These are phyloP conservation scores for Fusarium poae DNA, from an alignment of 2,329 filamentous ascomycete genomes.

Conservation along the genomic window DNA sequence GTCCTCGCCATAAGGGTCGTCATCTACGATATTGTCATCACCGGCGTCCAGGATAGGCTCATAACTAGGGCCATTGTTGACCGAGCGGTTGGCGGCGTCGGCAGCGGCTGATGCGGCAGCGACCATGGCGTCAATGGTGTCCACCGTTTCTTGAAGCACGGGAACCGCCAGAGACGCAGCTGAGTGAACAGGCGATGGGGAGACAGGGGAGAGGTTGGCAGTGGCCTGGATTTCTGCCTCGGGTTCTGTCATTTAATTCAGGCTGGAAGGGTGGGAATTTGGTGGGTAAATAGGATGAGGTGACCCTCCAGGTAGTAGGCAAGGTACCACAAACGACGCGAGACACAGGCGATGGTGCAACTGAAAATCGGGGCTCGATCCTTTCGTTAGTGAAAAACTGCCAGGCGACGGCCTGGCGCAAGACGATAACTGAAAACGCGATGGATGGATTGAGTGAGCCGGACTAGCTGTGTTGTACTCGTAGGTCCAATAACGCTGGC, in stretches of 20 bases:
- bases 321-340: constrained; percentile 35
- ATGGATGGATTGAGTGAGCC: constrained; percentile 31
- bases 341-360: constrained; percentile 36
- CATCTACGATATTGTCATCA: constrained; percentile 58
- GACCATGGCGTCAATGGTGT: constrained; percentile 63
- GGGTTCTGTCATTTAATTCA: constrained; percentile 61
- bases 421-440: constrained; percentile 26
- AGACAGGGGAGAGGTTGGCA: constrained; percentile 66
- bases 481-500: constrained; percentile 10
- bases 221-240: constrained; percentile 62
- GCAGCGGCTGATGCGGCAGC: constrained; percentile 52
- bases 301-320: constrained; percentile 17
- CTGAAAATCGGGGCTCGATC: constrained; percentile 36
- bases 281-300: constrained; percentile 35
- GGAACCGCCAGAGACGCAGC: constrained; percentile 63
- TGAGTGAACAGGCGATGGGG: constrained; percentile 62
- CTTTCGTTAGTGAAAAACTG: constrained; percentile 39
- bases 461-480: constrained; percentile 9
- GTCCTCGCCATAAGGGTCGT: constrained; percentile 62
- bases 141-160: constrained; percentile 65
- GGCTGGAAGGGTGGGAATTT: constrained; percentile 30
- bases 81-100: constrained; percentile 48
- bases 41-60: constrained; percentile 52
- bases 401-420: constrained; percentile 41
- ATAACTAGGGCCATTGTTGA: constrained; percentile 51